A percentile compares a stretch with the other conserved stretches of the same genome.
Conservation (phyloP, 2,329 filamentous ascomycete genomes). For the Penicillium frequentans region DNA sequence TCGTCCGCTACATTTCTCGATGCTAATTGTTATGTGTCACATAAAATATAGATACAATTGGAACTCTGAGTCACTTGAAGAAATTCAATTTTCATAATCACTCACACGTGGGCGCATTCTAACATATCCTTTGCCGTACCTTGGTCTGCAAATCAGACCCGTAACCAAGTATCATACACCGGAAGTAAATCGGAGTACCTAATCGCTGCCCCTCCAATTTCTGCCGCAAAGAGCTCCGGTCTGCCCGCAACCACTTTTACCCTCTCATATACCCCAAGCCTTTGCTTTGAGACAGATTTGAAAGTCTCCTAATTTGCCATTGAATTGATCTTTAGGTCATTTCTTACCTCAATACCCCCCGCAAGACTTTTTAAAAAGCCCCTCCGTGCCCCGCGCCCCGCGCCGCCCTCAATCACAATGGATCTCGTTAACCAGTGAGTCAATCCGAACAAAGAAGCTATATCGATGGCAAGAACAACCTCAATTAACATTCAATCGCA, state of each 20-base stretch:
- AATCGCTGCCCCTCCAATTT: conserved; percentile 26
- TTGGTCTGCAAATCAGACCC: background rate
- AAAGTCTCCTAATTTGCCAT: conserved; percentile 5
- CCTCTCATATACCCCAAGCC: conserved; percentile 4
- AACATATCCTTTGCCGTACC: conserved; percentile 2
- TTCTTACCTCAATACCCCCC: background rate
- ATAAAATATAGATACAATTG: background rate
- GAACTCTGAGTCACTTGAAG: background rate
- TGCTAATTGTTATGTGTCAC: background rate
- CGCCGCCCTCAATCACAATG: conserved; percentile 44
- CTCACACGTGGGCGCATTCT: conserved; percentile 4
- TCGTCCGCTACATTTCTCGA: background rate
- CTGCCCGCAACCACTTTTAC: conserved; percentile 1
- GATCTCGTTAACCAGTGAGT: conserved; percentile 64
- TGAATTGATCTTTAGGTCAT: conserved; percentile 1
- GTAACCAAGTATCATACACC: background rate
- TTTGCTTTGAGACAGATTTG: conserved; percentile 5
- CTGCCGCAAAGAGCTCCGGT: conserved; percentile 21
- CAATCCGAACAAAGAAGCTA: conserved; percentile 14
- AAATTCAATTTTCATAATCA: background rate
- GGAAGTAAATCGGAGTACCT: background rate
- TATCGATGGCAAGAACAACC: background rate
- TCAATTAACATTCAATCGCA: conserved; percentile 27
- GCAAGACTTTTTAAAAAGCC: background rate
- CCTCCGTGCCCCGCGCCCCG: conserved; percentile 10